Evolutionary conservation across 768 basidiomycete genomes (phyloP).

Genomic region (Pleurotus cornucopiae): DNA sequence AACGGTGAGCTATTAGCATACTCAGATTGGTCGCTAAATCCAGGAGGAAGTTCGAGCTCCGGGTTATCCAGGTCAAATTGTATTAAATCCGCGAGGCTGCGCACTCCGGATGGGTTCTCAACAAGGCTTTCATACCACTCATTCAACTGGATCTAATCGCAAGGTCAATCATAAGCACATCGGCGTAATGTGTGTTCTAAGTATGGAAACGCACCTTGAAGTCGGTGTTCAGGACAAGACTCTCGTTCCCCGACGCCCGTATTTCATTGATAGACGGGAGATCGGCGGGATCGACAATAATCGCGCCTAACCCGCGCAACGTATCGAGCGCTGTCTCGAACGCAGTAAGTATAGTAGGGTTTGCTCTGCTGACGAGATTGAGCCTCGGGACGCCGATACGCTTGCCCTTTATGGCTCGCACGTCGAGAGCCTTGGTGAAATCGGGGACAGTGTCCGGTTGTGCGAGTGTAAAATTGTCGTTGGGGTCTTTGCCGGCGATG

Average conservation of each 20-base stretch:
- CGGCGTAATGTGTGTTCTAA: background rate
- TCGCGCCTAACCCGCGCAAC: constrained; percentile 37
- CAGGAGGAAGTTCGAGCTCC: constrained; percentile 39
- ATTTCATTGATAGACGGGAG: constrained; percentile 52
- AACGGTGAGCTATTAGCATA: constrained; percentile 36
- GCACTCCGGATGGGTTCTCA: constrained; percentile 52
- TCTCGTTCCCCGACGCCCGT: constrained; percentile 45
- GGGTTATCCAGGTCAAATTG: constrained; percentile 51
- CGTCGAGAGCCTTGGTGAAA: constrained; percentile 48
- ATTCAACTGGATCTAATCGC: constrained; percentile 45
- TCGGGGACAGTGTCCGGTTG: constrained; percentile 53
- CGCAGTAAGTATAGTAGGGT: constrained; percentile 29
- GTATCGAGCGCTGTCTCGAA: constrained; percentile 36
- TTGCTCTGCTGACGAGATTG: constrained; percentile 23
- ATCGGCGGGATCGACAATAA: constrained; percentile 60
- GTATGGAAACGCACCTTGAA: constrained; percentile 43
- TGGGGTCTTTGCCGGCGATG: constrained; percentile 51
- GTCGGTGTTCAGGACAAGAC: constrained; percentile 47
- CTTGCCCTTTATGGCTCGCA: constrained; percentile 42
- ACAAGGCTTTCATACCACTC: constrained; percentile 42
- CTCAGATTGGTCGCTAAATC: constrained; percentile 34
- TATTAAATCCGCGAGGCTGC: constrained; percentile 53
- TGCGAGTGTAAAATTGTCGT: constrained; percentile 50
- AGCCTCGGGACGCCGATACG: constrained; percentile 52
- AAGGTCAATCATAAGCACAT: background rate